phyloP scores from a whole-genome alignment of 176 grass and related monocot genomes.

The Aegilops sharonensis region DNA sequence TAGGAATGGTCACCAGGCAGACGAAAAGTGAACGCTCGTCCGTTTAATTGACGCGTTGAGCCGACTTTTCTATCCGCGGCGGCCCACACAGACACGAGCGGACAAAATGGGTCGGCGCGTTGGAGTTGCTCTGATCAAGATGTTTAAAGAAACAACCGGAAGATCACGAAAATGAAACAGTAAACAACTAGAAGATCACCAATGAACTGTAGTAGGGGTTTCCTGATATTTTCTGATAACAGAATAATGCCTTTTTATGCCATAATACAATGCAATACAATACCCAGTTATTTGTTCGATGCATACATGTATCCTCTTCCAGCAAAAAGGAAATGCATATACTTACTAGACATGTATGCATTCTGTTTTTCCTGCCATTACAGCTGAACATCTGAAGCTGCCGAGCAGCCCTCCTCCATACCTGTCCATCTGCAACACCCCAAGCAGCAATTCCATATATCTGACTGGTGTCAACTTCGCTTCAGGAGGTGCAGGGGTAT shows the following conservation, averaged over 20 bases:
- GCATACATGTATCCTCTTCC: not conserved
- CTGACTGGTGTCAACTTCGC: conserved; percentile 65
- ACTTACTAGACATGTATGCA: not conserved
- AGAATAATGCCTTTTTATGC: not conserved
- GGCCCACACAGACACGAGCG: too few species aligned
- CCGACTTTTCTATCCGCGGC: too few species aligned
- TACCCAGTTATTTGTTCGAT: too few species aligned
- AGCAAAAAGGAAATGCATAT: not conserved
- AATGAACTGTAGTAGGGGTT: not conserved
- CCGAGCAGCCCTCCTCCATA: conserved; percentile 45
- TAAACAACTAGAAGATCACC: too few species aligned
- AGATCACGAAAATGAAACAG: not conserved
- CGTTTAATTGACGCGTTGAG: too few species aligned
- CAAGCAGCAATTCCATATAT: conserved; percentile 31
- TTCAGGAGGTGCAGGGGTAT: conserved; percentile 62
- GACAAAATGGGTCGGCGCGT: too few species aligned
- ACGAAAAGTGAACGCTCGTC: too few species aligned
- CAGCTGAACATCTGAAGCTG: conserved; percentile 52
- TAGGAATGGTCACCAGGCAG: too few species aligned
- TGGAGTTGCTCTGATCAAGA: not conserved
- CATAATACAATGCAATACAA: too few species aligned
- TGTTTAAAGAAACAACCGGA: not conserved
- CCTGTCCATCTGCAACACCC: conserved; percentile 29
- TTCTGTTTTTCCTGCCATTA: not conserved
- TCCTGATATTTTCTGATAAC: not conserved